Evolutionary conservation across 768 basidiomycete species (phyloP), one percentile per base, ranked within the genome.

Genomic region (Fomitopsis pulvina): DNA sequence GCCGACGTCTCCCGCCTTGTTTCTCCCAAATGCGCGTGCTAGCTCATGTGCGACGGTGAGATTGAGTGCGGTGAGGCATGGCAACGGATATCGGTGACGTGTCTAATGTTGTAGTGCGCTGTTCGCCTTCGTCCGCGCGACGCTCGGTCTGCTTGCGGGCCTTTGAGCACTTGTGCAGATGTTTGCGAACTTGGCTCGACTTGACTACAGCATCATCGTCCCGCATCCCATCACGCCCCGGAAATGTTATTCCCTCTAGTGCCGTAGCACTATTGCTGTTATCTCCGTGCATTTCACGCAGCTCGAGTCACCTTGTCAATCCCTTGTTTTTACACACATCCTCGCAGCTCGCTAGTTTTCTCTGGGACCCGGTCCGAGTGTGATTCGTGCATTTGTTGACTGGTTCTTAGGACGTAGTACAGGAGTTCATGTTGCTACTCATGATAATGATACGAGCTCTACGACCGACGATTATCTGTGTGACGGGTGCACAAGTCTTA

Each of bases 1-100:
- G 48, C 41, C 28, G 41, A 39, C 30, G 34, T 39, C 48, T 43
- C 24, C 37, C 47, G 34, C 39, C 48, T 41, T 41, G 21, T 18
- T 24, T 22, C 48, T 50, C 50, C 26, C 52, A 50, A 41, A 50
- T 44, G 56, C 45, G 58, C 58, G 55, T 62, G 61, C 61, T 57
- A 62, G 58, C 43, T 51, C 60, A 59, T 45, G 60, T 49, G 50
- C 54, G 37, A 50, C 48, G 50, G 51, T 39, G 47, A 32, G 52
- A n/a, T 40, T 21, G 54, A 39, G 57, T 25, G 47, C 41, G 48
- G 52, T 39, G 57, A 55, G 22, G 53, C 52, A 27, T 50, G 57
- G 12, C 30, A 51, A 51, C 51, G 52, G 32, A 46, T 39, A 45
- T 40, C 25, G 20, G 34, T 11, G 24, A n/a, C 9, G 32, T 40